Conservation (phyloP, 805 yeast genomes). For the Pichia eremophila region DNA sequence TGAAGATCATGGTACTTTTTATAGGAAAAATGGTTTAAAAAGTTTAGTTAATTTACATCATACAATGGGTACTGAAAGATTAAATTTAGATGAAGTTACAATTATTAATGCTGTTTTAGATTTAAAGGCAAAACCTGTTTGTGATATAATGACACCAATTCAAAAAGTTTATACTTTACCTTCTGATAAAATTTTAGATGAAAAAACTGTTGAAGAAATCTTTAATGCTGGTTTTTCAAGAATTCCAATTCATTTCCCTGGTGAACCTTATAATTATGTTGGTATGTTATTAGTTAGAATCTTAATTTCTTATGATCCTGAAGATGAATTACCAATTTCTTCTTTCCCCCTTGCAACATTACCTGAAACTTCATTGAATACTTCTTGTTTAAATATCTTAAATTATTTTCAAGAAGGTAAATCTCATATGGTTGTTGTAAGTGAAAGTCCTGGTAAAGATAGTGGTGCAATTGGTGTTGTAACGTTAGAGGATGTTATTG, state of each 20-base stretch:
- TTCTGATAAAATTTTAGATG: constrained; percentile 75
- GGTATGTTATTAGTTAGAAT: constrained; percentile 94
- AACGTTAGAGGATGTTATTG: constrained; percentile 95
- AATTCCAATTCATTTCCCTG: constrained; percentile 87
- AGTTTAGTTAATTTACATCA: constrained; percentile 87
- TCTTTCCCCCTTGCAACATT: constrained; percentile 91
- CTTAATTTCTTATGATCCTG: constrained; percentile 92
- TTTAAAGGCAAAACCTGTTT: constrained; percentile 82
- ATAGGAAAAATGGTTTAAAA: constrained; percentile 86
- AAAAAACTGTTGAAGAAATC: constrained; percentile 75
- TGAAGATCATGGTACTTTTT: constrained; percentile 92
- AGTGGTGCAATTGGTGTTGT: constrained; percentile 83
- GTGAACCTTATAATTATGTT: constrained; percentile 80
- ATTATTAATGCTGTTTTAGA: constrained; percentile 91
- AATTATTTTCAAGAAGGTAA: constrained; percentile 97
- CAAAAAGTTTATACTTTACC: constrained; percentile 82
- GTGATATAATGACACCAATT: constrained; percentile 89
- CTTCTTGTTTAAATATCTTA: constrained; percentile 87
- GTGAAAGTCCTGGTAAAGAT: constrained; percentile 71
- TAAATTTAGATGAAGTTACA: constrained; percentile 92
- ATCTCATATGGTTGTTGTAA: constrained; percentile 92
- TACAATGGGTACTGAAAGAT: constrained; percentile 90
- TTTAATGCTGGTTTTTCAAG: constrained; percentile 91
- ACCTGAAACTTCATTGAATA: constrained; percentile 87
- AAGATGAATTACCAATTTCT: constrained; percentile 86